Base-by-base conservation (phyloP, 345 rosid genomes). In the Citrus medica region DNA sequence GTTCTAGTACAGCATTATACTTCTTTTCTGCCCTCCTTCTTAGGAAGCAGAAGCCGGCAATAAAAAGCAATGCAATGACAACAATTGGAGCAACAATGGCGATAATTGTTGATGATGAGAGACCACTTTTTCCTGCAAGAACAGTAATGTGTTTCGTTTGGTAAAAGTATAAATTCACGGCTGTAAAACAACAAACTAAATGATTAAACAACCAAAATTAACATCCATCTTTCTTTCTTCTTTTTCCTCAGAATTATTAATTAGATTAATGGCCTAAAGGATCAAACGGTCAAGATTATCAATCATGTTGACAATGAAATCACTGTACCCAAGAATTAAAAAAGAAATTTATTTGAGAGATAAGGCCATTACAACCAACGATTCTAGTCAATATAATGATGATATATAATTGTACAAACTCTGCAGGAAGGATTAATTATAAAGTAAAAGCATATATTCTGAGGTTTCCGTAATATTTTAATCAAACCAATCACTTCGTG, bases 81-180 rank as follows among this genome's bases (percentile, higher is more conserved):
- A 76, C 65, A 74, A 83, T 35, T 9, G 88, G 83, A 51, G 73
- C 84, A 38, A 71, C 81, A 32, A 85, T 72, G 17, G 89, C 87
- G 0, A 85, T 40, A 30, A 83, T 85, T 61, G 58, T 67, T 25
- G 77, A 59, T 9, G 40, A 53, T 5, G 84, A 79, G 33, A 67
- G 59, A 42, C 76, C 78, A 51, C 82, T 74, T 81, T 79, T 69
- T 48, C 82, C 89, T 86, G 79, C 73, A 78, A 40, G 51, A 59
- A 38, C 56, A 12, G 51, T 5, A 59, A 33, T 5, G n/a, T 5
- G 58, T 32, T 56, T 32, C 40, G 4, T 72, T 33, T n/a, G 9
- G 28, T 19, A 72, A 19, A 28, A 53, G 14, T 67, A 12, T 5
- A 53, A 38, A 59, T 8, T n/a, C 10, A 63, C 5, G 9, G 55